Evolutionary conservation across 352 stramenopile species (phyloP).

Genomic region (Peronospora belbahrii): DNA sequence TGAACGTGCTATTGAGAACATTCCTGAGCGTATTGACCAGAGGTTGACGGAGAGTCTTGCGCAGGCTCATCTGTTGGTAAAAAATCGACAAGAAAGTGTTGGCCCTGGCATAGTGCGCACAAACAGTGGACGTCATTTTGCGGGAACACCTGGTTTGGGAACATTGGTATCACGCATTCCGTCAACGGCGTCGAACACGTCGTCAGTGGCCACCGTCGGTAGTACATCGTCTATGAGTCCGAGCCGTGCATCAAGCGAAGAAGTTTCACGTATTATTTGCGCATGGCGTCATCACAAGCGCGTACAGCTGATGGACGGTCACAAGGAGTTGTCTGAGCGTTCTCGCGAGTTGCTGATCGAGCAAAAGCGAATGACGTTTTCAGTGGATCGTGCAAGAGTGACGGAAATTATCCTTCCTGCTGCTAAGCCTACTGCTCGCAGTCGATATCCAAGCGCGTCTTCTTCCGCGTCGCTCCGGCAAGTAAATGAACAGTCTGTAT

Average conservation of each 20-base stretch:
- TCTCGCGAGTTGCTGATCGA: conserved; percentile 78
- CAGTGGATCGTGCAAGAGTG: conserved; percentile 70
- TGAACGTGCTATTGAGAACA: conserved; percentile 81
- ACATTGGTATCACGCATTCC: conserved; percentile 45
- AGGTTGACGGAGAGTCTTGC: conserved; percentile 64
- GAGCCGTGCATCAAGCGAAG: conserved; percentile 52
- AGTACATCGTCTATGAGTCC: conserved; percentile 49
- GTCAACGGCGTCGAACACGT: conserved; percentile 31
- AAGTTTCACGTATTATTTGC: conserved; percentile 72
- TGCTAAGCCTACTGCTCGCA: conserved; percentile 34
- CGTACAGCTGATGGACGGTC: conserved; percentile 80
- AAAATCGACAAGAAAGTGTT: conserved; percentile 49
- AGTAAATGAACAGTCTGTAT: conserved; percentile 29
- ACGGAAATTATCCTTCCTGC: conserved; percentile 80
- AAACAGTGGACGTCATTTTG: conserved; percentile 40
- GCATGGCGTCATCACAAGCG: conserved; percentile 83
- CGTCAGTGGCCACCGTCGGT: conserved; percentile 28
- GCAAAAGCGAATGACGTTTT: conserved; percentile 84
- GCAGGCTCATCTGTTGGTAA: conserved; percentile 72
- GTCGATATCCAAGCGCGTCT: conserved; percentile 41
- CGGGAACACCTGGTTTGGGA: conserved; percentile 27
- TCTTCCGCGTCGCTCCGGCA: conserved; percentile 32
- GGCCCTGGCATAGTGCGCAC: conserved; percentile 36
- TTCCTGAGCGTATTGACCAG: conserved; percentile 77
- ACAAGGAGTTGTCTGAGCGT: conserved; percentile 75